Conservation (phyloP, 208 protist species). For the Naegleria lovaniensis region DNA sequence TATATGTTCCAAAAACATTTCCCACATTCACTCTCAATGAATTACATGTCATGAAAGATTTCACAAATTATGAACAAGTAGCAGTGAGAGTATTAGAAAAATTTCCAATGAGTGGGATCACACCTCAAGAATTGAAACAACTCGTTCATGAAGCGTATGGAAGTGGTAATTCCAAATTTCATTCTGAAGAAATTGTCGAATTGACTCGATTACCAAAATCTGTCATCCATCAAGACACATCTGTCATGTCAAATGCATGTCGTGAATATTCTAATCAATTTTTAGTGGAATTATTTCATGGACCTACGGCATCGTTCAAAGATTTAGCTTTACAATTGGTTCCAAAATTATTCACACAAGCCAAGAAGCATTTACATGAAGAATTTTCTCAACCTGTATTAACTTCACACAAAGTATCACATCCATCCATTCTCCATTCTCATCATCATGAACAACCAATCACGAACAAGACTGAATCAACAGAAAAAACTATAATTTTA, state of each 20-base stretch:
- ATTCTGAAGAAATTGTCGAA: background rate
- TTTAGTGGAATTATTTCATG: conserved; percentile 72
- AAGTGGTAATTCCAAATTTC: too few relatives aligned
- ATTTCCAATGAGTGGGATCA: conserved; percentile 41
- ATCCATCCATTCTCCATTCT: too few relatives aligned
- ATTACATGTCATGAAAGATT: conserved; percentile 52
- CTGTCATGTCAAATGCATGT: too few relatives aligned
- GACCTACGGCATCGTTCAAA: conserved; percentile 78
- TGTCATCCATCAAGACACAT: conserved; percentile 34
- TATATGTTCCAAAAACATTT: conserved; percentile 62
- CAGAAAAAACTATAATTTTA: conserved; percentile 64
- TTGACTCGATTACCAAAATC: conserved; percentile 52
- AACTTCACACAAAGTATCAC: too few relatives aligned
- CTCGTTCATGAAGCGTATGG: conserved; percentile 41
- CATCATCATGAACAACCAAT: too few relatives aligned
- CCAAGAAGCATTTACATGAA: too few relatives aligned
- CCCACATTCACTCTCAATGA: conserved; percentile 48
- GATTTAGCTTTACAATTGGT: conserved; percentile 80
- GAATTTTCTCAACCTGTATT: too few relatives aligned
- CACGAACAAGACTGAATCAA: too few relatives aligned
- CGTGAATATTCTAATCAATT: conserved; percentile 39
- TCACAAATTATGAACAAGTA: conserved; percentile 57
- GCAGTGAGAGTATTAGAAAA: conserved; percentile 65
- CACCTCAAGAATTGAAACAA: conserved; percentile 49
- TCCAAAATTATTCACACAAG: conserved; percentile 64